Evolutionary conservation across 345 rosid species (phyloP), one percentile per base, ranked within the genome.

Genomic region (Orychophragmus violaceus): DNA sequence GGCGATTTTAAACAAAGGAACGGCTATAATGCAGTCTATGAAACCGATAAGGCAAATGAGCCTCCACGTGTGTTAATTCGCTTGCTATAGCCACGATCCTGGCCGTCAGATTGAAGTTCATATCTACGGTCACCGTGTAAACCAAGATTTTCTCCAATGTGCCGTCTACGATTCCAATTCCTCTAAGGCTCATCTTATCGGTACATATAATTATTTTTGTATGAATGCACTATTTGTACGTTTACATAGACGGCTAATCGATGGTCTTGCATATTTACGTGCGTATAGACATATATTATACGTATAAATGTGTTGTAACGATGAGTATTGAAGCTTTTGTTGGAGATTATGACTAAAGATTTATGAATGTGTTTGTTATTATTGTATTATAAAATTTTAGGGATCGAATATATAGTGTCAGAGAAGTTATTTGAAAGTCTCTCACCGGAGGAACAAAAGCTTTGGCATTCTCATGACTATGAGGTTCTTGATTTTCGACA

Each of bases 381-480:
- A 4, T 45, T 58, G 29, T 66, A 24, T 39, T 5, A n/a, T n/a
- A 4, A 7, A 65, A 49, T 11, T 59, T 0, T 44, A 87, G 97
- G 97, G 53, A 82, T 87, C 66, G 90, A 88, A 61, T 87, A 87
- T 60, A 76, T 91, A 51, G 83, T 87, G 25, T 85, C 96, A 0
- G 87, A 91, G 53, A 62, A 62, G 62, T 69, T 82, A 66, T 91
- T 82, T 46, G 94, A 87, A 65, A 76, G 56, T 30, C 76, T 91
- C 60, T 77, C 91, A 2, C 74, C 73, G 0, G 87, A 88, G 18
- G 94, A 88, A 55, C 91, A 91, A 68, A 88, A 87, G 75, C 87
- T 88, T 7, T 91, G 98, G 96, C 96, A 88, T 51, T 91, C 96
- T 7, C 94, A 91, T 74, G 91, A 88, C 58, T 87, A 88, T 13